Evolutionary conservation across 1,284 basidiomycete species (phyloP).

Genomic region (Moniliophthora roreri): DNA sequence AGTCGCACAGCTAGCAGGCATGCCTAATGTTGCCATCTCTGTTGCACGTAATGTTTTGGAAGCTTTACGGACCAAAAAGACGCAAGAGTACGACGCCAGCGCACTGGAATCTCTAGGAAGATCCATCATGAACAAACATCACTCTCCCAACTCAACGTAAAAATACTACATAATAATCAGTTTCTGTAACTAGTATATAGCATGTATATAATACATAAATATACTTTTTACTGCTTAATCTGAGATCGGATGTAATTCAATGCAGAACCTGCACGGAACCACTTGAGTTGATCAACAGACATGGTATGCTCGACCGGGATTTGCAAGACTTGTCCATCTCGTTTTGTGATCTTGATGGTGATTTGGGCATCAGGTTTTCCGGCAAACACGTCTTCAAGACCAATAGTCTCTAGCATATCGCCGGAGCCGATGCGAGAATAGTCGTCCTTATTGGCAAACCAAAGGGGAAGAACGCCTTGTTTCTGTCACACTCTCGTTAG

Average conservation of each 20-base stretch:
- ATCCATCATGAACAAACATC: slow-evolving; percentile 3
- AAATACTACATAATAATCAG: slow-evolving; percentile 13
- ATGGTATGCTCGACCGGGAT: slow-evolving; percentile 85
- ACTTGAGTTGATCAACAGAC: slow-evolving; percentile 85
- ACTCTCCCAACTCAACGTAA: neutral
- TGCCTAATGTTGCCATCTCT: slow-evolving; percentile 66
- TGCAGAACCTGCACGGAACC: slow-evolving; percentile 85
- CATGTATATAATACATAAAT: slow-evolving; percentile 2
- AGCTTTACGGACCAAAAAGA: slow-evolving; percentile 23
- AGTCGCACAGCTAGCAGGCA: slow-evolving; percentile 85
- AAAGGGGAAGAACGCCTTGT: slow-evolving; percentile 92
- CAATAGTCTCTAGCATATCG: slow-evolving; percentile 61
- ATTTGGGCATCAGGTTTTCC: slow-evolving; percentile 54
- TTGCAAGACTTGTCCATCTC: slow-evolving; percentile 62
- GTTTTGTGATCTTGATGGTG: slow-evolving; percentile 70
- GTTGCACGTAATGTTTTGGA: slow-evolving; percentile 56
- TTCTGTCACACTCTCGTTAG: slow-evolving; percentile 53
- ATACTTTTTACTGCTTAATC: slow-evolving; percentile 25
- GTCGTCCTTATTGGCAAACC: slow-evolving; percentile 86
- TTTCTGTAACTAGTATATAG: slow-evolving; percentile 12
- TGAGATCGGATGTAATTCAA: slow-evolving; percentile 79
- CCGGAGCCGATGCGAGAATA: slow-evolving; percentile 83
- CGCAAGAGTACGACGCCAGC: slow-evolving; percentile 11
- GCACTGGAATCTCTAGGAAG: slow-evolving; percentile 31
- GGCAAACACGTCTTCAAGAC: slow-evolving; percentile 52